phyloP scores from a whole-genome alignment of 495 filamentous ascomycete species.

The Aspergillus ellipticus region DNA sequence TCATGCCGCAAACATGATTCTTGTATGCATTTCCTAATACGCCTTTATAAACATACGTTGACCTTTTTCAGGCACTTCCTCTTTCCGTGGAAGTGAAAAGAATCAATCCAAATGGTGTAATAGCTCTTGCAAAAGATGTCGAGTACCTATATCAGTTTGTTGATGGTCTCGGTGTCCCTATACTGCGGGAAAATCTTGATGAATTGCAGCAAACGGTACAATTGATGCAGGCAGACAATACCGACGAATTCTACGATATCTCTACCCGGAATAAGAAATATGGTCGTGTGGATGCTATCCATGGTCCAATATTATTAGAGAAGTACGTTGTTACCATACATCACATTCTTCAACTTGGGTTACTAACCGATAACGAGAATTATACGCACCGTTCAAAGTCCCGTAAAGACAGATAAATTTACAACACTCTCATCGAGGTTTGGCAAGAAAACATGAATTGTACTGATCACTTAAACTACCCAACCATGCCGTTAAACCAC shows the following conservation, averaged over 20 bases:
- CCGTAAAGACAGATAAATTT: slow-evolving; percentile 58
- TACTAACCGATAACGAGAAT: slow-evolving; percentile 53
- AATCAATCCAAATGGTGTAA: slow-evolving; percentile 84
- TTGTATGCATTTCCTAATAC: slow-evolving; percentile 49
- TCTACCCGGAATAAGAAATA: slow-evolving; percentile 86
- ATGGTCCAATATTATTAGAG: slow-evolving; percentile 80
- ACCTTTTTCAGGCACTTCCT: slow-evolving; percentile 61
- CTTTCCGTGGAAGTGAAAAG: slow-evolving; percentile 72
- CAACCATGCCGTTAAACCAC: not conserved
- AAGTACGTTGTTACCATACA: slow-evolving; percentile 59
- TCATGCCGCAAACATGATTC: slow-evolving; percentile 82
- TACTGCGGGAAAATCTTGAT: slow-evolving; percentile 81
- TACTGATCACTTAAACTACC: not conserved
- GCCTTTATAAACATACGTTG: slow-evolving; percentile 7
- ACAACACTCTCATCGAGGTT: slow-evolving; percentile 68
- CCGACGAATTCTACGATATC: slow-evolving; percentile 92
- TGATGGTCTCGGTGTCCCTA: slow-evolving; percentile 70
- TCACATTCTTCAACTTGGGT: not conserved
- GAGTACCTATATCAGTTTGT: slow-evolving; percentile 81
- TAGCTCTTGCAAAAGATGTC: slow-evolving; percentile 77
- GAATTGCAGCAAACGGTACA: slow-evolving; percentile 87
- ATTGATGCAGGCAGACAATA: slow-evolving; percentile 81
- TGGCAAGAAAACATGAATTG: slow-evolving; percentile 53
- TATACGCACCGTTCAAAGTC: slow-evolving; percentile 58
- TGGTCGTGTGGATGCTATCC: slow-evolving; percentile 82